These are phyloP conservation scores for Cercospora sesami DNA, from an alignment of 2,329 filamentous ascomycete species.

Conservation along the genomic window DNA sequence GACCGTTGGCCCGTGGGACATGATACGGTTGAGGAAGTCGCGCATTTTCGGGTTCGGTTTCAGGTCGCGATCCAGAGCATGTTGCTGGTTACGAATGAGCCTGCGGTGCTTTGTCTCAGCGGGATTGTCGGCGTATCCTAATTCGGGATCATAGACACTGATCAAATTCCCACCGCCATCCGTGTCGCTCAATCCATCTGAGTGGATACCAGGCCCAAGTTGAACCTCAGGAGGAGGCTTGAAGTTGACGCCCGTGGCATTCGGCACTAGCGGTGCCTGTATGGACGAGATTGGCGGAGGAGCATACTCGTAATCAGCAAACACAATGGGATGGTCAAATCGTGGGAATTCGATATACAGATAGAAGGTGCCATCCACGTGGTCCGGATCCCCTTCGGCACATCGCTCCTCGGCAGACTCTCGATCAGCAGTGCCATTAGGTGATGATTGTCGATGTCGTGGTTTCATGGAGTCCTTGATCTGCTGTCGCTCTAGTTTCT, in stretches of 20 bases:
- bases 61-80: conserved; percentile 88
- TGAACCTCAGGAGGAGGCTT: conserved; percentile 86
- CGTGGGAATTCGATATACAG: conserved; percentile 89
- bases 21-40: conserved; percentile 86
- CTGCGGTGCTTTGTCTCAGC: conserved; percentile 93
- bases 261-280: conserved; percentile 50
- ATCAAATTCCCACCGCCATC: conserved; percentile 66
- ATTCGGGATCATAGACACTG: conserved; percentile 89
- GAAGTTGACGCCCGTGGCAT: conserved; percentile 67
- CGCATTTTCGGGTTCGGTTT: conserved; percentile 95
- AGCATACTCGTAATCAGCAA: conserved; percentile 89
- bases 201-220: conserved; percentile 84
- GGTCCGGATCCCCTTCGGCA: conserved; percentile 43
- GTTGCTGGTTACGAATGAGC: conserved; percentile 86
- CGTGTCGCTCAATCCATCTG: conserved; percentile 54
- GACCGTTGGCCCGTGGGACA: conserved; percentile 90
- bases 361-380: conserved; percentile 68
- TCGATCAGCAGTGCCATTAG: conserved; percentile 14
- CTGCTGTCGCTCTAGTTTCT: conserved; percentile 58
- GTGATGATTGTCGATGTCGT: background rate
- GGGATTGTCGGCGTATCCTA: conserved; percentile 85
- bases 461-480: conserved; percentile 41
- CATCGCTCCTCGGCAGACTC: conserved; percentile 21
- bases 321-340: conserved; percentile 94
- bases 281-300: conserved; percentile 78